Evolutionary conservation across 192 early-diverging fungal species (phyloP).

Genomic region (Umbelopsis vinacea): DNA sequence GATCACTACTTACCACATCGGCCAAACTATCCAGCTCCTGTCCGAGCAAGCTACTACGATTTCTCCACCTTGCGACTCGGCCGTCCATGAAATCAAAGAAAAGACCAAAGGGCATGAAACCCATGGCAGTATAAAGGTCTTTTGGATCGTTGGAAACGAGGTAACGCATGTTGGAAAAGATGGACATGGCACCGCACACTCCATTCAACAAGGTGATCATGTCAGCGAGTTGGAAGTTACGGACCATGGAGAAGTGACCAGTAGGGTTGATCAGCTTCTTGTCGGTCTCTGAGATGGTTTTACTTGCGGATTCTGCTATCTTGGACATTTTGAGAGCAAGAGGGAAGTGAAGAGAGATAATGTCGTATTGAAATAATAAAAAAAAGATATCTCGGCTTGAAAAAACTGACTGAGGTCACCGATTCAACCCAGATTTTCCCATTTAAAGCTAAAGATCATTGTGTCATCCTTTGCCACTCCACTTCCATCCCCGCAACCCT

Average conservation of each 20-base stretch:
- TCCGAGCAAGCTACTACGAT: slow-evolving; percentile 74
- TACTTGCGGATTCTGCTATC: not conserved
- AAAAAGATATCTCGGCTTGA: not conserved
- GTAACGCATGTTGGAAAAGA: slow-evolving; percentile 76
- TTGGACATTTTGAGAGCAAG: not conserved
- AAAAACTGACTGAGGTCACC: too few species aligned
- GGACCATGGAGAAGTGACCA: slow-evolving; percentile 14
- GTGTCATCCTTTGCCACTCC: not conserved
- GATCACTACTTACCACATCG: slow-evolving; percentile 66
- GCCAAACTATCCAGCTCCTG: slow-evolving; percentile 91
- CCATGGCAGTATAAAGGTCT: slow-evolving; percentile 65
- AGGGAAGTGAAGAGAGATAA: not conserved
- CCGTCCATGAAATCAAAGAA: slow-evolving; percentile 79
- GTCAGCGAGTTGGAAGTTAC: slow-evolving; percentile 82
- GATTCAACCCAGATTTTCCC: too few species aligned
- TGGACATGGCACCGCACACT: slow-evolving; percentile 73
- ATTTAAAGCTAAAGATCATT: too few species aligned
- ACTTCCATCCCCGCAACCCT: not conserved
- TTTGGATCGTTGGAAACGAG: slow-evolving; percentile 63
- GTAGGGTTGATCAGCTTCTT: slow-evolving; percentile 10
- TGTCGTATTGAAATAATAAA: not conserved
- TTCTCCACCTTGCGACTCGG: slow-evolving; percentile 83
- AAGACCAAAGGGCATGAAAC: slow-evolving; percentile 71
- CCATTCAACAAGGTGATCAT: slow-evolving; percentile 87
- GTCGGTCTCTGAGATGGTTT: slow-evolving; percentile 11